A percentile compares a stretch with the other conserved stretches of the same genome.
These are phyloP conservation scores for Starmerella bombicola DNA, from an alignment of 805 yeast species.

Conservation along the genomic window DNA sequence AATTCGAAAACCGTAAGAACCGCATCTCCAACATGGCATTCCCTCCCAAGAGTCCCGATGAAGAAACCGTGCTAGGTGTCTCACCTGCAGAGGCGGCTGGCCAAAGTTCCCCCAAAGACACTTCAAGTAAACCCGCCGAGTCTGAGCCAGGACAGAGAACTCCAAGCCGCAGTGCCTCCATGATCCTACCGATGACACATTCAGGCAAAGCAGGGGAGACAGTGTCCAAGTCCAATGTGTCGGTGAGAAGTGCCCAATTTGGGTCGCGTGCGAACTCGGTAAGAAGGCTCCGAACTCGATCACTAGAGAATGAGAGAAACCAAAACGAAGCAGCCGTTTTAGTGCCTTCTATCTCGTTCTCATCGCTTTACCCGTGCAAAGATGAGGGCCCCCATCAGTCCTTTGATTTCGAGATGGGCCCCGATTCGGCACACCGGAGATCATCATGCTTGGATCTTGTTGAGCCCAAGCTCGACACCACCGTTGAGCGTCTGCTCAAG, in stretches of 20 bases:
- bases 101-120: background rate
- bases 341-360: slow-evolving; percentile 8
- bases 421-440: slow-evolving; percentile 11
- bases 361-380: slow-evolving; percentile 1
- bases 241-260: background rate
- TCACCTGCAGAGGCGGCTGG: background rate
- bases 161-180: background rate
- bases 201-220: background rate
- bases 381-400: slow-evolving; percentile 1
- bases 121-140: background rate
- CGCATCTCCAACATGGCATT: background rate
- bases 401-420: slow-evolving; percentile 13
- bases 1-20: background rate
- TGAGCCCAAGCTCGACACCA: slow-evolving; percentile 9
- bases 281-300: background rate
- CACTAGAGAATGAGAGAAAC: background rate
- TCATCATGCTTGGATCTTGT: slow-evolving; percentile 16
- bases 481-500: slow-evolving; percentile 18
- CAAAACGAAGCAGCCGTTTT: background rate
- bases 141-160: background rate
- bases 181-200: background rate
- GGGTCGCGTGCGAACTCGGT: background rate
- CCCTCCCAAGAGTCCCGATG: background rate
- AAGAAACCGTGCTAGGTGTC: background rate
- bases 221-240: background rate